Evolutionary conservation across 1,139 yeast genomes (phyloP), one percentile per base, ranked within the genome.

Genomic region (Yamadazyma diddensiae): DNA sequence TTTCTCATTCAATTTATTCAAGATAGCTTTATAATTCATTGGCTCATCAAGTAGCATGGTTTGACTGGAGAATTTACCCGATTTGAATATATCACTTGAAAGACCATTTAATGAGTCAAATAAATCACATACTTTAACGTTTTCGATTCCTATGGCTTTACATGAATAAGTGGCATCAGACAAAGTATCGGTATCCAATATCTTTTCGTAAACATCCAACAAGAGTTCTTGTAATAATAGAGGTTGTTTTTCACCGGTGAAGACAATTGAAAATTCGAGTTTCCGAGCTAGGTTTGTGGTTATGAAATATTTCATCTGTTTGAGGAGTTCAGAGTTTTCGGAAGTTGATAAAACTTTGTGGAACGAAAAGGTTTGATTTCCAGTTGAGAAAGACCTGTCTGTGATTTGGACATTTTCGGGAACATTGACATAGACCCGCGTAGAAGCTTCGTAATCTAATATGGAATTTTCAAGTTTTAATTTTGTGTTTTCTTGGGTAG

Each of bases 391-490:
- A 16, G 13, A 14, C 21, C 12, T 14, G 4, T 15, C 28, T 9
- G 9, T 18, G 20, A 9, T 6, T 6, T 6, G 20, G 23, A n/a
- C 12, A 6, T 21, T 21, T 7, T 11, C 14, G 5, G 28, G 30
- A 3, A 31, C 5, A 15, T 34, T 33, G 10, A 36, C 31, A 24
- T 37, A 37, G 5, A 37, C 30, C 15, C 41, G 23, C 5, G 27
- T 17, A 29, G 57, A 62, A 0, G 68, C 68, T 33, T 62, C 58
- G 29, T 66, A 51, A 28, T 74, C 71, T 59, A 74, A 69, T 6
- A 78, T 77, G 2, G 77, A 63, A 43, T 75, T 72, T 46, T 77
- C 79, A 24, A 77, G 53, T 6, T 64, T 59, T 37, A 72, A 56
- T 41, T 72, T 40, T 34, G 60, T 62, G 3, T 35, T 33, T 8